A percentile compares a stretch with the other conserved stretches of the same genome.
phyloP scores from a whole-genome alignment of 768 basidiomycete species.

The Naganishia friedmannii region DNA sequence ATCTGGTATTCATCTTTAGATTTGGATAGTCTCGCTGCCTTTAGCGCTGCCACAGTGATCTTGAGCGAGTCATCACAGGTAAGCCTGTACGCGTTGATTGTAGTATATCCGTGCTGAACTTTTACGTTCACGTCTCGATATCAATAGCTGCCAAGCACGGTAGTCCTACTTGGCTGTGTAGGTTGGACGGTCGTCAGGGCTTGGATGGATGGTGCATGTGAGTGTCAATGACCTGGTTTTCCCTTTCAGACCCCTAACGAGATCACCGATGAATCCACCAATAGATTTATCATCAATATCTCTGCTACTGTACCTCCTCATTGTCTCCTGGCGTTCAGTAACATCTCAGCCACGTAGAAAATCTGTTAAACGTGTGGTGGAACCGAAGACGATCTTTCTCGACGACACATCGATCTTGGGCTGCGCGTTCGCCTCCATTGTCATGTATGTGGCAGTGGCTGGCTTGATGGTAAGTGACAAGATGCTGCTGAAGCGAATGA shows the following conservation, averaged over 20 bases:
- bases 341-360: slow-evolving; percentile 14
- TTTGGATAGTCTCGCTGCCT: slow-evolving; percentile 1
- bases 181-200: neutral
- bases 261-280: neutral
- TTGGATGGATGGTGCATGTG: slow-evolving; percentile 11
- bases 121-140: neutral
- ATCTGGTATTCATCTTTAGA: neutral
- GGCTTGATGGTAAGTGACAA: neutral
- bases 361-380: neutral
- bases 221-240: neutral
- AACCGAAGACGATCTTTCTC: neutral
- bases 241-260: too few species aligned
- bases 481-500: neutral
- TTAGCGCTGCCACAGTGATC: slow-evolving; percentile 14
- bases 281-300: neutral
- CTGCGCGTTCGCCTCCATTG: slow-evolving; percentile 2
- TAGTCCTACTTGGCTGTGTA: neutral
- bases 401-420: slow-evolving; percentile 13
- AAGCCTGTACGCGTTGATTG: neutral
- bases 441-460: neutral
- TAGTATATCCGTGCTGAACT: neutral
- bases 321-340: slow-evolving; percentile 16
- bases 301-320: neutral
- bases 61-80: slow-evolving; percentile 14
- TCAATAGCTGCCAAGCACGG: slow-evolving; percentile 1